Base-by-base conservation (phyloP, 2,329 filamentous ascomycete species). In the Tolypocladium endophyticum region DNA sequence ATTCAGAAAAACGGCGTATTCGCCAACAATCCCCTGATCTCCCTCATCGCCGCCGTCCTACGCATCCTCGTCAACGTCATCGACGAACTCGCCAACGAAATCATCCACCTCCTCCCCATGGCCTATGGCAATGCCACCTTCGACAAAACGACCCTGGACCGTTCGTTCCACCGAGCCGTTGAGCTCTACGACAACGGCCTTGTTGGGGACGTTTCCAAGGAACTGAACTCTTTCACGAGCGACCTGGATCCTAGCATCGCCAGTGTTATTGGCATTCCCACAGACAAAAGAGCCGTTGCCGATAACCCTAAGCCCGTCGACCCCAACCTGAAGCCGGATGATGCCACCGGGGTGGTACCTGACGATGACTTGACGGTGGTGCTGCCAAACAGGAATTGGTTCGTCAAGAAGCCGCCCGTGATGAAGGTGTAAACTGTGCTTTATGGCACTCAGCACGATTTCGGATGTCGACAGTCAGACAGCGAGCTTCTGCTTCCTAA, bases 71-170 rank as follows among this genome's bases (percentile, higher is more conserved):
- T 64, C 59, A 53, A 47, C 11, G 63, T 33, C 58, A 58, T 68
- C n/a, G 61, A 66, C 52, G 61, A 56, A 18, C 54, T 67, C 30
- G 63, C 66, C 43, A 56, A 60, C n/a, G 56, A 28, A 43, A 38
- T 67, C 53, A 60, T 65, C 41, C 59, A 47, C 45, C 25, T 61
- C 14, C 57, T 68, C 5, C 66, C 66, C 0, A 60, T 61, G 18
- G 65, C 59, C 55, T 55, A 55, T 33, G 14, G 53, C 14, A 55
- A 57, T 38, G 61, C 66, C 23, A 60, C 61, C 58, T 20, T 18
- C 7, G 47, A 50, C 2, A 7, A 5, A 8, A 20, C 1, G 25
- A 8, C 47, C 14, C 16, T 50, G 25, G 25, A 30, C 4, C 14
- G 0, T 18, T 3, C 25, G 1, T 6, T 16, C 28, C 25, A 3